A percentile compares a stretch with the other conserved stretches of the same genome.
phyloP scores from a whole-genome alignment of 1,284 basidiomycete genomes.

The Cryptococcus sp. region DNA sequence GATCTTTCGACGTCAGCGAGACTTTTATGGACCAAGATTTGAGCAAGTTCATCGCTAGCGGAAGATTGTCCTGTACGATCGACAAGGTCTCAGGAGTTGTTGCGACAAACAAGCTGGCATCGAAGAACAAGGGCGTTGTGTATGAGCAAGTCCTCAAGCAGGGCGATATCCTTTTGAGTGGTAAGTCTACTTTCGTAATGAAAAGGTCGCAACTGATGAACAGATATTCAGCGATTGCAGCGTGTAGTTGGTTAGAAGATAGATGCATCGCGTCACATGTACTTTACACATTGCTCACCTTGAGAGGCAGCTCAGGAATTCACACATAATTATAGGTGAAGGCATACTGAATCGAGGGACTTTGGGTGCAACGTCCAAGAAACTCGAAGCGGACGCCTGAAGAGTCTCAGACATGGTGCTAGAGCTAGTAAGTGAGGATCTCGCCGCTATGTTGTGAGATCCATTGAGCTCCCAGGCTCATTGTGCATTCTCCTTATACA shows the following conservation, averaged over 20 bases:
- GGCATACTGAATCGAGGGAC: too few species aligned
- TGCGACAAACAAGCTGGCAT: slow-evolving; percentile 81
- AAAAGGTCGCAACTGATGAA: background rate
- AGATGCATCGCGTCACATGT: too few species aligned
- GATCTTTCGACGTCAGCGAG: slow-evolving; percentile 84
- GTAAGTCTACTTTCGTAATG: slow-evolving; percentile 26
- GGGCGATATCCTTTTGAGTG: slow-evolving; percentile 80
- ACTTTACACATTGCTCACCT: background rate
- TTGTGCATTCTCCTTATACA: too few species aligned
- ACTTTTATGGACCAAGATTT: slow-evolving; percentile 91
- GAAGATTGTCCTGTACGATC: slow-evolving; percentile 84
- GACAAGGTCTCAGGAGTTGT: slow-evolving; percentile 93
- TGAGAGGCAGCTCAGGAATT: too few species aligned
- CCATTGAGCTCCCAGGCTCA: too few species aligned
- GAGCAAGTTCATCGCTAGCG: slow-evolving; percentile 85
- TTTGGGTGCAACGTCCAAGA: too few species aligned
- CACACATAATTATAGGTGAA: too few species aligned
- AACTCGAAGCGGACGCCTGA: too few species aligned
- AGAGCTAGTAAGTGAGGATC: too few species aligned
- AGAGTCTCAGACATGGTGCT: too few species aligned
- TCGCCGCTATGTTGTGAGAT: too few species aligned
- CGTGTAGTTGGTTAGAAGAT: slow-evolving; percentile 41
- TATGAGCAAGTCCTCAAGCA: slow-evolving; percentile 87
- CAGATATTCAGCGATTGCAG: slow-evolving; percentile 48
- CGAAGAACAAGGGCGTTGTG: slow-evolving; percentile 73